A percentile compares a stretch with the other conserved stretches of the same genome.
These are phyloP conservation scores for Phaeodactylum tricornutum DNA, from an alignment of 108 stramenopile species.

Conservation along the genomic window DNA sequence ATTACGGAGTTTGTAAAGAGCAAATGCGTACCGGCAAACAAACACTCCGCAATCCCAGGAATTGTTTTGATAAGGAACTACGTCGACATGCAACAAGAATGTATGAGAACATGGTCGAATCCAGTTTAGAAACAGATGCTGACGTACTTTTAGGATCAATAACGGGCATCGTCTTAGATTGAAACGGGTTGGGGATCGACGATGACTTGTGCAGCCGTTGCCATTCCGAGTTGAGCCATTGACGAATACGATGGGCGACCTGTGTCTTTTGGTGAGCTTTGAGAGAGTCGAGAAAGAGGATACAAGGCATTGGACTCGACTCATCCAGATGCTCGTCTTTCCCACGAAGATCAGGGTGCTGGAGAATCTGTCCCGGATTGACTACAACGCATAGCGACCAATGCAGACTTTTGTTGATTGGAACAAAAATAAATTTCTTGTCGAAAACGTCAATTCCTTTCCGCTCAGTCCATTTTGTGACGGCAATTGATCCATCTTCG, in stretches of 20 bases:
- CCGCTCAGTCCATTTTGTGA: conserved; percentile 65
- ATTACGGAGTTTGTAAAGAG: conserved; percentile 43
- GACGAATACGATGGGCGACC: conserved; percentile 28
- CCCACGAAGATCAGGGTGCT: not conserved
- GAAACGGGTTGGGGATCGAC: conserved; percentile 17
- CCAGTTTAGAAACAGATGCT: not conserved
- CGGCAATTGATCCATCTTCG: conserved; percentile 46
- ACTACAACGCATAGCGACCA: conserved; percentile 93
- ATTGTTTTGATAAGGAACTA: conserved; percentile 80
- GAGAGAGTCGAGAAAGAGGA: conserved; percentile 79
- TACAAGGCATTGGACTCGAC: conserved; percentile 24
- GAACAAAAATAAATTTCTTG: conserved; percentile 87
- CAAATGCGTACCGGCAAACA: conserved; percentile 77
- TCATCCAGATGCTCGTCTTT: conserved; percentile 3
- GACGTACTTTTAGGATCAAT: conserved; percentile 54
- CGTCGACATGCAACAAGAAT: not conserved
- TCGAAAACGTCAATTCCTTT: conserved; percentile 83
- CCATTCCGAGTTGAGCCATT: conserved; percentile 78
- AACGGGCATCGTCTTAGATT: conserved; percentile 22
- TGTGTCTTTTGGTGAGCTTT: conserved; percentile 47
- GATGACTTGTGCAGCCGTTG: conserved; percentile 23
- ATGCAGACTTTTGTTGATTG: conserved; percentile 86
- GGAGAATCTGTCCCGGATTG: conserved; percentile 67
- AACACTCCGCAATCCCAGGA: conserved; percentile 86
- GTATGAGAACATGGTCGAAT: too few relatives aligned